Evolutionary conservation across 2,329 filamentous ascomycete genomes (phyloP).

Genomic region (Alternaria angustiovoidea): DNA sequence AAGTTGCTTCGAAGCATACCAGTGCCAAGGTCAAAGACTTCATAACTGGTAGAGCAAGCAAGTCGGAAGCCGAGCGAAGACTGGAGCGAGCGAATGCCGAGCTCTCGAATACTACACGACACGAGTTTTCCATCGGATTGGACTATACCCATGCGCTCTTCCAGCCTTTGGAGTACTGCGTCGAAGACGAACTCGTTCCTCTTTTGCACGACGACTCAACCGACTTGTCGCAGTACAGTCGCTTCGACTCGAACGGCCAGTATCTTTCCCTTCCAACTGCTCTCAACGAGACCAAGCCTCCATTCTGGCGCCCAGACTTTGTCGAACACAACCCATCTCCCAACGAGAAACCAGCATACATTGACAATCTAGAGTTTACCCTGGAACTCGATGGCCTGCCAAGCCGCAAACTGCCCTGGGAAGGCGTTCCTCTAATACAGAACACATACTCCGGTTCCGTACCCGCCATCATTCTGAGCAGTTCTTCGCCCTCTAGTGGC

Average conservation of each 20-base stretch:
- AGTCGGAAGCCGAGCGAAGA: constrained; percentile 47
- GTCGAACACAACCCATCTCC: constrained; percentile 37
- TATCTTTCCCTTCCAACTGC: constrained; percentile 53
- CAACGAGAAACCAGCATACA: constrained; percentile 40
- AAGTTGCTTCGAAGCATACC: constrained; percentile 16
- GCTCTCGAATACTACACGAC: constrained; percentile 47
- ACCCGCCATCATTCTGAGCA: constrained; percentile 54
- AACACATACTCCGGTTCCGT: constrained; percentile 59
- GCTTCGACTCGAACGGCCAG: constrained; percentile 33
- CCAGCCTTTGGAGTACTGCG: constrained; percentile 39
- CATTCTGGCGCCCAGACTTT: constrained; percentile 43
- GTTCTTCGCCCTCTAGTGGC: constrained; percentile 36
- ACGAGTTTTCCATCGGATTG: constrained; percentile 62
- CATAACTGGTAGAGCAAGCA: constrained; percentile 38
- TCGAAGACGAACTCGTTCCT: constrained; percentile 38
- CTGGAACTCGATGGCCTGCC: constrained; percentile 54
- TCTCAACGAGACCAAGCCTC: constrained; percentile 35
- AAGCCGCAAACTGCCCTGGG: constrained; percentile 54
- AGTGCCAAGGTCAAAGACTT: constrained; percentile 26
- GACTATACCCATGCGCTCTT: constrained; percentile 63
- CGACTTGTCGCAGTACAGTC: constrained; percentile 48
- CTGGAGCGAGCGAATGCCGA: constrained; percentile 29
- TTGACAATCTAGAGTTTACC: constrained; percentile 37
- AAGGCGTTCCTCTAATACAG: constrained; percentile 55
- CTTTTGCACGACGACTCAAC: constrained; percentile 45